phyloP scores from a whole-genome alignment of 495 filamentous ascomycete species.

The Tuber brumale region DNA sequence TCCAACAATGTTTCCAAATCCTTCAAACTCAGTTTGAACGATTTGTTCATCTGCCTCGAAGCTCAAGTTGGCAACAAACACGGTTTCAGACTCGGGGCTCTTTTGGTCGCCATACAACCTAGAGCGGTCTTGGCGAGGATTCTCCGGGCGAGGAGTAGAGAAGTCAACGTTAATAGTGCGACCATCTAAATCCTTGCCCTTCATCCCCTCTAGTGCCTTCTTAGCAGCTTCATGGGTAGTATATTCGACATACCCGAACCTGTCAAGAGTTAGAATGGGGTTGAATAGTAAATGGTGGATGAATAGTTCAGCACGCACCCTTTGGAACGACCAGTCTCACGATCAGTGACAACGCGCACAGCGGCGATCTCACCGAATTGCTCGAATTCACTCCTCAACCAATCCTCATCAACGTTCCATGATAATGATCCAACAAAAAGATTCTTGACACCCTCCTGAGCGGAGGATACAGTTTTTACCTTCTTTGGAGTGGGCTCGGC shows the following conservation, averaged over 20 bases:
- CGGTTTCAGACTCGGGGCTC: conserved; percentile 71
- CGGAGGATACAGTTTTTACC: conserved; percentile 59
- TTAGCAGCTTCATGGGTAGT: conserved; percentile 59
- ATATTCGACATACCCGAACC: conserved; percentile 96
- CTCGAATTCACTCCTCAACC: conserved; percentile 80
- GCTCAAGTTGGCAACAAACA: conserved; percentile 88
- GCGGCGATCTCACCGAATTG: conserved; percentile 68
- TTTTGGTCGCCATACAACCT: conserved; percentile 67
- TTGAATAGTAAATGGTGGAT: not conserved
- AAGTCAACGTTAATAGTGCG: conserved; percentile 87
- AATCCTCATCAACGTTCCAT: conserved; percentile 91
- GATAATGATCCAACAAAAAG: conserved; percentile 92
- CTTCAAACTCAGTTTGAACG: conserved; percentile 67
- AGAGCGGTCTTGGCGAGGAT: conserved; percentile 60
- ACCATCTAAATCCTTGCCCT: conserved; percentile 71
- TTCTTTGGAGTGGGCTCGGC: conserved; percentile 64
- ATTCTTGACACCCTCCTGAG: conserved; percentile 57
- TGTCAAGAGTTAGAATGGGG: conserved; percentile 43
- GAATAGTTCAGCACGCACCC: conserved; percentile 51
- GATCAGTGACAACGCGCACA: conserved; percentile 77
- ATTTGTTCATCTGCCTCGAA: conserved; percentile 75
- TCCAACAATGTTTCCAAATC: conserved; percentile 62
- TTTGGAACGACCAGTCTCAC: conserved; percentile 73
- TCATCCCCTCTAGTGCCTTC: conserved; percentile 74
- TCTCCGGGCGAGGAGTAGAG: conserved; percentile 60